phyloP scores from a whole-genome alignment of 1,284 basidiomycete species.

The Pisolithus thermaeus region DNA sequence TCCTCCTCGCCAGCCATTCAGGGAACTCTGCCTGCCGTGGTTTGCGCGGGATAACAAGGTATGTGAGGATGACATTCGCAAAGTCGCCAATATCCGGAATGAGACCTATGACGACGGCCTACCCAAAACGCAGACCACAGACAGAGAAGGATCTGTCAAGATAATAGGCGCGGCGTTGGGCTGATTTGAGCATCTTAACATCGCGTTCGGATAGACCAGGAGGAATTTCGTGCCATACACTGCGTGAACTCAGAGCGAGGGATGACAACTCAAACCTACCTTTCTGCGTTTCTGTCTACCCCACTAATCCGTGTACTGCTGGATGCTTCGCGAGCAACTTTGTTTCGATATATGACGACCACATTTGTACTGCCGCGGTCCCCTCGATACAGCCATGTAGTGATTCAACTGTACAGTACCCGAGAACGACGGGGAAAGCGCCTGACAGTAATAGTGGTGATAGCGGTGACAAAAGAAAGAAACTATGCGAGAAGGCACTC shows the following conservation, averaged over 20 bases:
- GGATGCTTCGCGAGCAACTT: slow-evolving; percentile 59
- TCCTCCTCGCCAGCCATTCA: slow-evolving; percentile 58
- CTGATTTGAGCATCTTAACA: slow-evolving; percentile 69
- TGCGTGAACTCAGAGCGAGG: neutral
- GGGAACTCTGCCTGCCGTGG: slow-evolving; percentile 69
- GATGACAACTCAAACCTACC: slow-evolving; percentile 33
- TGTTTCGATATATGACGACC: too few relatives aligned
- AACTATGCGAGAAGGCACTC: too few relatives aligned
- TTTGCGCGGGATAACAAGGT: slow-evolving; percentile 74
- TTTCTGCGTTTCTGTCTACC: slow-evolving; percentile 68
- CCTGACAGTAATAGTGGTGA: too few relatives aligned
- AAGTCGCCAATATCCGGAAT: slow-evolving; percentile 70
- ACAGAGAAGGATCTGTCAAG: slow-evolving; percentile 88
- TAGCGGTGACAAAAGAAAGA: too few relatives aligned
- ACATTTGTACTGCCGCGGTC: too few relatives aligned
- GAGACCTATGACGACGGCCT: slow-evolving; percentile 76
- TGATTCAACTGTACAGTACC: too few relatives aligned
- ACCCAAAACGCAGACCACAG: slow-evolving; percentile 84
- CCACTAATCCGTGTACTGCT: slow-evolving; percentile 56
- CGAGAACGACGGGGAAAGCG: too few relatives aligned
- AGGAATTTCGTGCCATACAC: slow-evolving; percentile 59
- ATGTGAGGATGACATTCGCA: slow-evolving; percentile 63
- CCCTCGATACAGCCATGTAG: too few relatives aligned
- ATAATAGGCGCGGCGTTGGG: slow-evolving; percentile 79
- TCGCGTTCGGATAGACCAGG: slow-evolving; percentile 77